phyloP scores from a whole-genome alignment of 805 yeast genomes.

The Ogataea thermomethanolica region DNA sequence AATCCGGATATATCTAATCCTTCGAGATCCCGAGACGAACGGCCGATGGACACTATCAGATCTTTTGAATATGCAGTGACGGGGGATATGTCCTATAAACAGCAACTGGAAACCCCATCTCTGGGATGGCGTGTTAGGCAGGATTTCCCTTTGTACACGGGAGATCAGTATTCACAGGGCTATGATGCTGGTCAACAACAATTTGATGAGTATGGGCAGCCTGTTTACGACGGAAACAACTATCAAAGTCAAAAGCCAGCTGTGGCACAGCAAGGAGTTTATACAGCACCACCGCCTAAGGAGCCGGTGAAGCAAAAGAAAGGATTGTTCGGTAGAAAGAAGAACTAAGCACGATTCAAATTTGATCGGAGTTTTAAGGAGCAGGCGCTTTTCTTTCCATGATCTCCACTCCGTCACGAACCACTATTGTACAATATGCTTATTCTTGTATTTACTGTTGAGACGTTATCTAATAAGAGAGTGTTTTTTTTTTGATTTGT shows the following conservation, averaged over 20 bases:
- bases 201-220: slow-evolving; percentile 37
- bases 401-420: no score
- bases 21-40: slow-evolving; percentile 86
- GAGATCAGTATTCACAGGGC: slow-evolving; percentile 34
- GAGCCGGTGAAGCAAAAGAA: slow-evolving; percentile 66
- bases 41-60: slow-evolving; percentile 95
- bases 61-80: slow-evolving; percentile 92
- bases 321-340: slow-evolving; percentile 72
- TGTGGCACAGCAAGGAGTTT: slow-evolving; percentile 31
- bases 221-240: slow-evolving; percentile 31
- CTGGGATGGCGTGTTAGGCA: slow-evolving; percentile 87
- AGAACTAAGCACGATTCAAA: slow-evolving; percentile 8
- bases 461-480: neutral
- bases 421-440: neutral
- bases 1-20: slow-evolving; percentile 91
- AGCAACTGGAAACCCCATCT: slow-evolving; percentile 72
- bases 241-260: slow-evolving; percentile 17
- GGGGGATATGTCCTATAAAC: slow-evolving; percentile 76
- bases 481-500: neutral
- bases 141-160: slow-evolving; percentile 58
- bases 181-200: slow-evolving; percentile 29
- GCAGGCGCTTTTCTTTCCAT: no score
- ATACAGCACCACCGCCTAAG: slow-evolving; percentile 43
- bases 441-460: slow-evolving; percentile 4
- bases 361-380: no score